Base-by-base conservation (phyloP, 1,284 basidiomycete genomes). In the Mycena sp. region DNA sequence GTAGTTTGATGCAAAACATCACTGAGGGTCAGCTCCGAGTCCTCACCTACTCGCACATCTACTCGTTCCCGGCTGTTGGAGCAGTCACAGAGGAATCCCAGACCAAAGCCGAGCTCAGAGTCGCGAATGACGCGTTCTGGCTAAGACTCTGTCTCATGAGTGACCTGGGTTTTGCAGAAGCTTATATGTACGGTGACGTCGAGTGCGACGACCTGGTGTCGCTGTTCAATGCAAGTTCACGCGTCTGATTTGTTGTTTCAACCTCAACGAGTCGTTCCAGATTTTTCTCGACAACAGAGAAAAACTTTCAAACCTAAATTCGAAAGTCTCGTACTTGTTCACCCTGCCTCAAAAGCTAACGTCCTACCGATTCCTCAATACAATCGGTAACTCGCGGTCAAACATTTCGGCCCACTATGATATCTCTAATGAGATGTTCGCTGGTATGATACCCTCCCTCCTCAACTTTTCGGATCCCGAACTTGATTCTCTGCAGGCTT, bases 391-490 rank as follows among this genome's bases (percentile, higher is more conserved):
- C 71, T 83, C 86, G 35, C 79, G 86, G 21, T 85, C 84, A 23
- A 92, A 92, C 72, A 90, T 91, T 56, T 87, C 87, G 7, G 89
- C 89, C 3, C 90, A 92, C 74, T 92, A 92, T 74, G 90, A 92
- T 69, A 86, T 92, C 45, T 86, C 85, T 1, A 89, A 90, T 70
- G 78, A 78, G 16, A 84, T 86, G 84, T 85, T 81, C 63, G 74
- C 76, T 67, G 21, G 79, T 79, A 68, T 61, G 2, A 71, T 81
- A 86, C 85, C 0, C 92, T 92, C 73, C 73, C 92, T 28, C 88
- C 86, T 1, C 71, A 80, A 55, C 90, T 93, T 72, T 93, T 94
- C 90, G 93, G 88, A 14, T 12, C 29, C 2, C 11, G 16, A 10
- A 19, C 29, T 35, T 62, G 64, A 57, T 66, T 66, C 28, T 59